Base-by-base conservation (phyloP, 106 monocot species). In the Allium fistulosum region DNA sequence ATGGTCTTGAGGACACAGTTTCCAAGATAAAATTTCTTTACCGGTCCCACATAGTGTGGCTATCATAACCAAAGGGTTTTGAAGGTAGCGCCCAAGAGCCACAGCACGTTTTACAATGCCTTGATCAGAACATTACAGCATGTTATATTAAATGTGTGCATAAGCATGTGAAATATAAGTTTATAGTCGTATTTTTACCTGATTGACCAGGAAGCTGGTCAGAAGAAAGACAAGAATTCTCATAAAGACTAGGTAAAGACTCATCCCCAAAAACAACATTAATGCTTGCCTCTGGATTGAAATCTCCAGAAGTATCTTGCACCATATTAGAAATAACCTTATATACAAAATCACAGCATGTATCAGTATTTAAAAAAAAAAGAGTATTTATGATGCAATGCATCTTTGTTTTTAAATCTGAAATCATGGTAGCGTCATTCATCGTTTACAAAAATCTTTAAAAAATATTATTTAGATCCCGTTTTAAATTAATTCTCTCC, bases 61-160 rank as follows among this genome's bases (percentile, higher is more conserved):
- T 65, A 90, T 79, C 99, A 99, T 90, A 11, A 87, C 99, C 69
- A 99, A 71, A 13, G 99, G 99, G 71, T 99, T 99, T 79, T 93
- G 93, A 49, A 90, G 76, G 63, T 93, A 93, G 2, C 99, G 84
- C 13, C 89, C 99, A 69, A 99, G 87, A 46, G 82, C 92, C 67
- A 99, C 99, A 62, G 92, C 92, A 64, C 97, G 92, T 60, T 80
- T 92, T 27, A 93, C 97, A 73, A 90, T 90, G 65, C 99, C 99
- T 99, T 77, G n/a, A 70, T 28, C 10, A 70, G 4, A 57, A 49
- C 37, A 37, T 37, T 37, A 37, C 37, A 37, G 2, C 37, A 37
- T 37, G 37, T 37, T 5, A 37, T 37, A 37, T 37, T 37, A 37
- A 37, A 37, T 37, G 5, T 37, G 2, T 37, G 37, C 37, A 5